Evolutionary conservation across 2,329 filamentous ascomycete species (phyloP), one percentile per base, ranked within the genome.

Genomic region (Microsporum audouinii): DNA sequence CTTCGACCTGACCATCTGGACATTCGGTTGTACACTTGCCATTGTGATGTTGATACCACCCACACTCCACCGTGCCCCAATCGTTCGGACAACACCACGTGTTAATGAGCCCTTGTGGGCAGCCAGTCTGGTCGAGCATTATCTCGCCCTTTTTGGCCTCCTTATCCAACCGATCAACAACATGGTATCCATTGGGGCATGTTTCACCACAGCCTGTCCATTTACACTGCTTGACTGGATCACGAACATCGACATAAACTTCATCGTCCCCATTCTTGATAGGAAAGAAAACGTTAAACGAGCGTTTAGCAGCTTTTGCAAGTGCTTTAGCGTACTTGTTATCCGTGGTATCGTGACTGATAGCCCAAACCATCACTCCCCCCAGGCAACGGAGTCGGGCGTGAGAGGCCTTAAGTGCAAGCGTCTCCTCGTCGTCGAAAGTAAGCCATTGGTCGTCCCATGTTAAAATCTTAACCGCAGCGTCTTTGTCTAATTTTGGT

Each of bases 361-460:
- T 53, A 1, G 64, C 63, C 65, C 65, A 67, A 6, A 67, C 57
- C 64, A 68, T 66, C 5, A 61, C 17, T 5, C 66, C 67, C 0
- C 66, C 65, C 2, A 77, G 63, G 6, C 76, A 71, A 0, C 64
- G 58, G 0, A 65, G 36, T 49, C 73, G 72, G 0, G 73, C 74
- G 36, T 64, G 71, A 3, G 71, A 65, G 0, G 66, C 66, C 63
- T 77, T 76, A 39, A 66, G 34, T 38, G 68, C 64, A 14, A 76
- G 66, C 0, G 76, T 77, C 0, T 71, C 68, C 1, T 62, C 57
- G 60, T 78, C 73, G 64, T 78, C 76, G 45, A 68, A 79, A 2
- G 68, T 70, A 1, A 78, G 71, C 77, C 75, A 80, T 63, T 79
- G 72, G 60, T 76, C 65, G 59, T 71, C 69, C 60, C 66, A 75